Conservation (phyloP, 148 eudicot genomes). For the Amaranthus palmeri region DNA sequence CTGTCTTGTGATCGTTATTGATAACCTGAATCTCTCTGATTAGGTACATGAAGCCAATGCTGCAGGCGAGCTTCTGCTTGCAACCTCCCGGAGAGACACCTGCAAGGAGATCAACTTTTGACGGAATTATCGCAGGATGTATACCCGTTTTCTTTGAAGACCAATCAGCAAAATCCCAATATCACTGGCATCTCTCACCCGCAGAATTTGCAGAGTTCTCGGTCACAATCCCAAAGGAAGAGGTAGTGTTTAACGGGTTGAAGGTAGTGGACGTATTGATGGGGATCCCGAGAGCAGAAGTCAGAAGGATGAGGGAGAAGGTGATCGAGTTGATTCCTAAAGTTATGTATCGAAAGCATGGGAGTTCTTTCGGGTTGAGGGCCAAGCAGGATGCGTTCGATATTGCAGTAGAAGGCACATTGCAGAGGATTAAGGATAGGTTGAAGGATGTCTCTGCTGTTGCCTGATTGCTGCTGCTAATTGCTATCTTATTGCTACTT, state of each 20-base stretch:
- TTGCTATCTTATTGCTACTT: not conserved
- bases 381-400: slow-evolving; percentile 85
- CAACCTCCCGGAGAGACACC: slow-evolving; percentile 97
- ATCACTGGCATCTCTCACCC: slow-evolving; percentile 70
- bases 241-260: slow-evolving; percentile 77
- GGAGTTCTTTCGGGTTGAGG: slow-evolving; percentile 83
- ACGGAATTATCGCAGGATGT: slow-evolving; percentile 73
- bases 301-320: slow-evolving; percentile 82
- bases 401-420: slow-evolving; percentile 71
- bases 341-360: slow-evolving; percentile 78
- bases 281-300: slow-evolving; percentile 55
- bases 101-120: slow-evolving; percentile 75
- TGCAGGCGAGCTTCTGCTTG: slow-evolving; percentile 70
- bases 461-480: not conserved
- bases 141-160: slow-evolving; percentile 96
- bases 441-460: slow-evolving; percentile 23
- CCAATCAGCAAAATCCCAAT: slow-evolving; percentile 59
- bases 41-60: slow-evolving; percentile 75
- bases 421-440: slow-evolving; percentile 64
- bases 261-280: slow-evolving; percentile 66
- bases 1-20: not conserved
- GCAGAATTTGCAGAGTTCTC: slow-evolving; percentile 56
- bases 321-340: slow-evolving; percentile 68
- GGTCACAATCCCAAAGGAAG: slow-evolving; percentile 74
- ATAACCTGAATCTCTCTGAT: not conserved